Evolutionary conservation across 208 protist genomes (phyloP).

Genomic region (Balamuthia mandrillaris): DNA sequence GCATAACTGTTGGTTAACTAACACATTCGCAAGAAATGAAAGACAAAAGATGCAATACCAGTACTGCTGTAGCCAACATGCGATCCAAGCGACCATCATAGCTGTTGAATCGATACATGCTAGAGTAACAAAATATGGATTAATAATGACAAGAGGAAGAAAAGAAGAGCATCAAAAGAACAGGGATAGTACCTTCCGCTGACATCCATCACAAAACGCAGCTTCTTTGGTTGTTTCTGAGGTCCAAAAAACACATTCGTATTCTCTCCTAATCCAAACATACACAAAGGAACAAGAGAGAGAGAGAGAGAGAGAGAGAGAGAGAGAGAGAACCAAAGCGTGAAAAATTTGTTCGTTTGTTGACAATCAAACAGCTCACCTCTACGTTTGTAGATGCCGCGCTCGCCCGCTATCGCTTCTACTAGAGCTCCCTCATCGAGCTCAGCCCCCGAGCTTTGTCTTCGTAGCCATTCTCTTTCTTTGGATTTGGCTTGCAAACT

Average conservation of each 20-base stretch:
- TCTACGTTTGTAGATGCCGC: slow-evolving; percentile 84
- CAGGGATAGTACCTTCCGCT: slow-evolving; percentile 63
- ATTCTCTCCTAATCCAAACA: no score
- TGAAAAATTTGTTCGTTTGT: no score
- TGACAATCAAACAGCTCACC: slow-evolving; percentile 72
- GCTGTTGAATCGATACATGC: slow-evolving; percentile 88
- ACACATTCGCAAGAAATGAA: neutral
- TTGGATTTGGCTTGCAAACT: slow-evolving; percentile 75
- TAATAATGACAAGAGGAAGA: neutral
- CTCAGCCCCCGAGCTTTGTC: slow-evolving; percentile 45
- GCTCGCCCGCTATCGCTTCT: slow-evolving; percentile 84
- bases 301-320: no score
- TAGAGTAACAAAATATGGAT: neutral
- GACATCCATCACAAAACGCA: slow-evolving; percentile 86
- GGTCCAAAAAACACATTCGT: slow-evolving; percentile 45
- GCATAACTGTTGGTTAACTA: neutral
- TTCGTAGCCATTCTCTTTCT: slow-evolving; percentile 72
- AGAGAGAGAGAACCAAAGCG: no score
- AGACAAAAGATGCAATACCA: slow-evolving; percentile 72
- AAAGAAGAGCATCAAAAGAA: neutral
- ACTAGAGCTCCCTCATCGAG: slow-evolving; percentile 75
- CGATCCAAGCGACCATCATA: slow-evolving; percentile 82
- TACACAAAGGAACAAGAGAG: no score
- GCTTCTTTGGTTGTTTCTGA: slow-evolving; percentile 75
- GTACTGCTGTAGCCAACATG: slow-evolving; percentile 80